Evolutionary conservation across 192 early-diverging fungal genomes (phyloP).

Genomic region (Coemansia sp.): DNA sequence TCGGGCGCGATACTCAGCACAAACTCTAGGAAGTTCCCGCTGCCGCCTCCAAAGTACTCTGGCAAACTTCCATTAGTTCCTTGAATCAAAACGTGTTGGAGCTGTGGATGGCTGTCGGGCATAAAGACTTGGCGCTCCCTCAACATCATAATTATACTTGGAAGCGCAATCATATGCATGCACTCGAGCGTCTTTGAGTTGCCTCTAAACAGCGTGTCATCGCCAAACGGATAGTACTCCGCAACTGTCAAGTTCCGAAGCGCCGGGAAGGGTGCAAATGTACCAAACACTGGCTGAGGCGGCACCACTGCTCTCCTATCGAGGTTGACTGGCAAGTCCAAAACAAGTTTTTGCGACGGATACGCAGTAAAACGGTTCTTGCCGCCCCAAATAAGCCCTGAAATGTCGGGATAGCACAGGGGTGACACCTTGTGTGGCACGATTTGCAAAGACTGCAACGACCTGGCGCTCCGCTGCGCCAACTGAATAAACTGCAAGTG

Average conservation of each 20-base stretch:
- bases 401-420: neutral
- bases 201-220: neutral
- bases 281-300: neutral
- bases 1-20: neutral
- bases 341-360: neutral
- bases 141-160: neutral
- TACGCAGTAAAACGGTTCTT: neutral
- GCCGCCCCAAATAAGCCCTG: neutral
- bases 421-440: neutral
- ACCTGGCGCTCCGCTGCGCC: neutral
- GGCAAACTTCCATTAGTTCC: neutral
- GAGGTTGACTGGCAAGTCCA: neutral
- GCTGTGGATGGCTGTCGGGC: neutral
- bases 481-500: neutral
- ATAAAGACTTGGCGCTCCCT: neutral
- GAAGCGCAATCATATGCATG: neutral
- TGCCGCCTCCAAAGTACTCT: neutral
- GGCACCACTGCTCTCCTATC: neutral
- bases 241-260: neutral
- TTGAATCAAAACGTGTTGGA: neutral
- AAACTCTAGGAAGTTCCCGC: neutral
- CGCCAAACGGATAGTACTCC: neutral
- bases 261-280: neutral
- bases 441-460: neutral
- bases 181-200: neutral